Conservation (phyloP, 257 asterid genomes). For the Solanum bukasovii region DNA sequence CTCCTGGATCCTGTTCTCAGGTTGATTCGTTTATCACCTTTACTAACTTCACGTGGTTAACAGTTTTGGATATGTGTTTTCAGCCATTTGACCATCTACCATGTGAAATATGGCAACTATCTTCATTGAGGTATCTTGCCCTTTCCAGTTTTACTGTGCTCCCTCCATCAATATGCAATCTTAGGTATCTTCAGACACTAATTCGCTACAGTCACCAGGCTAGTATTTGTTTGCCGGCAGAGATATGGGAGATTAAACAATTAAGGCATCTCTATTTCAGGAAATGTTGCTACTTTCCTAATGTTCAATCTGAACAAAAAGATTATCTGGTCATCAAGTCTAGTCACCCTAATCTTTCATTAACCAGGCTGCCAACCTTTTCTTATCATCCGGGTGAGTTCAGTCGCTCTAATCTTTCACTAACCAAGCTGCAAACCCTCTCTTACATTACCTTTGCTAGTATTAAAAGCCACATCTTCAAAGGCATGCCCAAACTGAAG, state of each 20-base stretch:
- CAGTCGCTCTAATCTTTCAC: background rate
- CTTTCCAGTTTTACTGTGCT: background rate
- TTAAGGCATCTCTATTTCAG: constrained; percentile 1
- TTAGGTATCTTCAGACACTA: background rate
- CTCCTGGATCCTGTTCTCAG: background rate
- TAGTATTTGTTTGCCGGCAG: background rate
- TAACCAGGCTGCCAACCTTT: background rate
- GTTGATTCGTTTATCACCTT: background rate
- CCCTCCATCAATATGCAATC: background rate
- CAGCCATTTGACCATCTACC: background rate
- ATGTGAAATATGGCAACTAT: background rate
- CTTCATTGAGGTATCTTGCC: background rate
- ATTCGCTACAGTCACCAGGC: background rate
- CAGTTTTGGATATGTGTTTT: background rate
- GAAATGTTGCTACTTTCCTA: background rate
- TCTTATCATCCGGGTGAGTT: background rate
- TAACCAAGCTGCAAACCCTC: background rate
- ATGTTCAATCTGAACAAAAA: background rate
- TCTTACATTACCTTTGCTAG: background rate
- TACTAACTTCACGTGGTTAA: background rate
- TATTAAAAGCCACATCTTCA: background rate
- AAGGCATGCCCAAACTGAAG: background rate
- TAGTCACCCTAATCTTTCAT: background rate
- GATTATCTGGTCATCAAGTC: background rate
- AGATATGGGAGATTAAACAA: background rate